These are phyloP conservation scores for Trypanosomatidae sp. DNA, from an alignment of 208 protist species.

Conservation along the genomic window DNA sequence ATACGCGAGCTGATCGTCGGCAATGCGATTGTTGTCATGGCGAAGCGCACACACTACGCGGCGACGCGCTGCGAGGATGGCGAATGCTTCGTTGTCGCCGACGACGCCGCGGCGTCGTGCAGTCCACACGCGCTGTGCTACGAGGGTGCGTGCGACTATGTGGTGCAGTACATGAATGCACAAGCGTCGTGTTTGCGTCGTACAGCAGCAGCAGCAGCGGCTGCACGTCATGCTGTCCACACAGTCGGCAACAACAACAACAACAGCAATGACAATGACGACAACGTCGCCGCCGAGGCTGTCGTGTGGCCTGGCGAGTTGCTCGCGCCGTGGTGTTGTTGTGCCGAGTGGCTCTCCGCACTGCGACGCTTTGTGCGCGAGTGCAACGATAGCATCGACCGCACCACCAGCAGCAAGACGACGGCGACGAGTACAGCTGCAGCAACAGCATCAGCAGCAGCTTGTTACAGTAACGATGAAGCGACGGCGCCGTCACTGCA, in stretches of 20 bases:
- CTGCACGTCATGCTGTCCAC: no score
- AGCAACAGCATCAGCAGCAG: background rate
- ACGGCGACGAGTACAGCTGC: constrained; percentile 1
- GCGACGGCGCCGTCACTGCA: background rate
- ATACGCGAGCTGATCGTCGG: constrained; percentile 44
- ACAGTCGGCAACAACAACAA: no score
- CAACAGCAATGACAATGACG: no score
- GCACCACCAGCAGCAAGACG: background rate
- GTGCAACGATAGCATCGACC: background rate
- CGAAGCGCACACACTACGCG: constrained; percentile 26
- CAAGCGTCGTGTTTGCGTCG: no score
- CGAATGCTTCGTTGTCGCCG: no score
- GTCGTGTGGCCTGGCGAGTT: no score
- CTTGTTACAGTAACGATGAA: background rate
- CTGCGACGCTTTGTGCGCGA: background rate
- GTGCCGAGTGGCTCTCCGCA: background rate
- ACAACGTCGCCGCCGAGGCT: no score
- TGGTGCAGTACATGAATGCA: no score
- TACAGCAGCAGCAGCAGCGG: no score
- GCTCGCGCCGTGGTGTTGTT: no score
- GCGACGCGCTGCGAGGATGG: no score
- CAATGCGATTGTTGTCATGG: constrained; percentile 43
- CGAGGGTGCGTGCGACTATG: constrained; percentile 20
- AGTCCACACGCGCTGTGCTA: constrained; percentile 16
- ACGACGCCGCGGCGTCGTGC: constrained; percentile 1